A percentile compares a stretch with the other conserved stretches of the same genome.
phyloP scores from a whole-genome alignment of 768 basidiomycete genomes.

The Lactifluus rugatus region DNA sequence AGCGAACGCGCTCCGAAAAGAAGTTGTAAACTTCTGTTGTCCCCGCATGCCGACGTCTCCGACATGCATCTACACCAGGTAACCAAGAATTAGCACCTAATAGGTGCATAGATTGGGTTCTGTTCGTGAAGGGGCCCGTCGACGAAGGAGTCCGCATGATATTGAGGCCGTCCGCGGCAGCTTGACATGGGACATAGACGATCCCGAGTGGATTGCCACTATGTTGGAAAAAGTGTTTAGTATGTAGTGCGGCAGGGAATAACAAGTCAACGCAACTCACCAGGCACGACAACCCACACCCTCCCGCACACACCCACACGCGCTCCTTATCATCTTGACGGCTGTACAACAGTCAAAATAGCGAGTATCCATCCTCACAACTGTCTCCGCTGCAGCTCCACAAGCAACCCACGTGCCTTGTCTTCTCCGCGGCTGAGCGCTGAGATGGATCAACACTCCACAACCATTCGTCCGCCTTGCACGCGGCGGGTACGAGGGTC shows the following conservation, averaged over 20 bases:
- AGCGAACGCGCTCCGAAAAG: slow-evolving; percentile 13
- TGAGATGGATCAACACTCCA: slow-evolving; percentile 49
- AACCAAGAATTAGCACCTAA: slow-evolving; percentile 26
- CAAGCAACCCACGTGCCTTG: slow-evolving; percentile 52
- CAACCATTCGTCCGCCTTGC: slow-evolving; percentile 43
- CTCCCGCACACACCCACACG: slow-evolving; percentile 59
- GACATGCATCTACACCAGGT: slow-evolving; percentile 10
- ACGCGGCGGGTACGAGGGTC: slow-evolving; percentile 15
- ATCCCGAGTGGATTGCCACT: slow-evolving; percentile 61
- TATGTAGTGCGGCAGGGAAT: neutral
- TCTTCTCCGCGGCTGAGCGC: slow-evolving; percentile 42
- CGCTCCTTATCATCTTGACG: slow-evolving; percentile 41
- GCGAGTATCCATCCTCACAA: slow-evolving; percentile 44
- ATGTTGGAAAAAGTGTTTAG: slow-evolving; percentile 3
- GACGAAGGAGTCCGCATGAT: slow-evolving; percentile 28
- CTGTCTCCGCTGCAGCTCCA: slow-evolving; percentile 40
- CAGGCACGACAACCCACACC: slow-evolving; percentile 58
- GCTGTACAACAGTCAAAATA: slow-evolving; percentile 48
- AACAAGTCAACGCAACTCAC: slow-evolving; percentile 26
- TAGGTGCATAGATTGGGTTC: slow-evolving; percentile 25
- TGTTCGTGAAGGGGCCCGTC: slow-evolving; percentile 25
- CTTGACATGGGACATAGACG: slow-evolving; percentile 50
- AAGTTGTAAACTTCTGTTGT: slow-evolving; percentile 11
- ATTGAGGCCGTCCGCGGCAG: slow-evolving; percentile 44
- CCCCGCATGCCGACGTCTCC: neutral